Evolutionary conservation across 164 flowering plant genomes (phyloP).

Genomic region (Magnolia sinica): DNA sequence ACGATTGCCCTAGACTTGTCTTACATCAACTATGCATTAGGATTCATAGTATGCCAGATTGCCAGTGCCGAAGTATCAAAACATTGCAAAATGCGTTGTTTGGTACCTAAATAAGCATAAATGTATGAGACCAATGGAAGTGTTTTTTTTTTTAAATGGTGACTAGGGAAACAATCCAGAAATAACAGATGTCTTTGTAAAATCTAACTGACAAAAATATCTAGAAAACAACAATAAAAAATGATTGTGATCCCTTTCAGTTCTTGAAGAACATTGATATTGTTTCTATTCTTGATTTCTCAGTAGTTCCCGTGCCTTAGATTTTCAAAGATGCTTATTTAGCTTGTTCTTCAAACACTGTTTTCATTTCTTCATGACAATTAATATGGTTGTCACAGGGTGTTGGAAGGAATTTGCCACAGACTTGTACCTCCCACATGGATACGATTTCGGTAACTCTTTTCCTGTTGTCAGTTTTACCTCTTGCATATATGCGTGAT

Average conservation of each 20-base stretch:
- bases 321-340: background rate
- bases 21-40: no score
- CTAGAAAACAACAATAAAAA: background rate
- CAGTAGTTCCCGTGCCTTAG: background rate
- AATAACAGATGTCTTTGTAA: background rate
- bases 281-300: background rate
- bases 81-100: background rate
- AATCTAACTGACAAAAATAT: background rate
- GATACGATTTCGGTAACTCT: slow-evolving; percentile 68
- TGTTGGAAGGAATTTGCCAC: slow-evolving; percentile 52
- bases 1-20: no score
- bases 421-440: slow-evolving; percentile 52
- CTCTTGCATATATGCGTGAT: background rate
- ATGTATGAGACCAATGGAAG: background rate
- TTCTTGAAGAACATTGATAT: background rate
- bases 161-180: background rate
- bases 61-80: background rate
- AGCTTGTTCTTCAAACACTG: background rate
- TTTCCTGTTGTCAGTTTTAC: background rate
- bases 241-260: background rate
- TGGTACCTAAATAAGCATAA: background rate
- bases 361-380: slow-evolving; percentile 1
- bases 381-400: slow-evolving; percentile 35
- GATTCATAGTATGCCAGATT: background rate
- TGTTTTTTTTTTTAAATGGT: background rate